Evolutionary conservation across 2,329 filamentous ascomycete genomes (phyloP).

Genomic region (Colletotrichum sp.): DNA sequence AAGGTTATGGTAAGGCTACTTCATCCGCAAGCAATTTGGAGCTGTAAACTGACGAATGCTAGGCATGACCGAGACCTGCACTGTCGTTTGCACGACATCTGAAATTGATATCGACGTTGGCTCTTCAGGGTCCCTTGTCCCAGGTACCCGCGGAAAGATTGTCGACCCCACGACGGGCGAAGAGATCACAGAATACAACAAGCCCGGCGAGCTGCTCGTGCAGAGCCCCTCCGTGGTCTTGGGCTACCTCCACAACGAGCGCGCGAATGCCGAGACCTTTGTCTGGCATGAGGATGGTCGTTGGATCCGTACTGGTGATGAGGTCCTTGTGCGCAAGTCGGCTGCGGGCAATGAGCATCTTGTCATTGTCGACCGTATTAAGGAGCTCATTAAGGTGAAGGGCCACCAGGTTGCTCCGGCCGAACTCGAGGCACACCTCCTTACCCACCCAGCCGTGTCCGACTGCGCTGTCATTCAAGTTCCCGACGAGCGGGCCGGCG

Average conservation of each 20-base stretch:
- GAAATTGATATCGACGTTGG: conserved; percentile 69
- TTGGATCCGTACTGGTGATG: conserved; percentile 86
- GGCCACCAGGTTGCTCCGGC: conserved; percentile 81
- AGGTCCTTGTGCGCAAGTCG: conserved; percentile 69
- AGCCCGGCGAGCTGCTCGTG: conserved; percentile 81
- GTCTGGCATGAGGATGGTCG: conserved; percentile 67
- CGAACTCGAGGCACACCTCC: conserved; percentile 77
- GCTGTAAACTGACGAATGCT: background rate
- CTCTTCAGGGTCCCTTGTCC: conserved; percentile 71
- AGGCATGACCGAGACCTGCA: conserved; percentile 77
- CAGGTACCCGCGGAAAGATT: conserved; percentile 67
- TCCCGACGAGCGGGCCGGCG: conserved; percentile 62
- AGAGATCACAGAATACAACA: conserved; percentile 72
- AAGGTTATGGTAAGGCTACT: conserved; percentile 68
- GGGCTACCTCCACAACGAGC: conserved; percentile 87
- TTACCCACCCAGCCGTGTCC: conserved; percentile 71
- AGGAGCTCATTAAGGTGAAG: conserved; percentile 78
- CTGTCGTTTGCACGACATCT: conserved; percentile 65
- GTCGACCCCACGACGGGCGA: conserved; percentile 67
- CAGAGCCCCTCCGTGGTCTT: conserved; percentile 79
- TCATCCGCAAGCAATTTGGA: background rate
- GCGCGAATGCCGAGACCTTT: conserved; percentile 83
- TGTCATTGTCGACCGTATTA: conserved; percentile 79
- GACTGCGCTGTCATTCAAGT: conserved; percentile 80
- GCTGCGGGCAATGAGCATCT: conserved; percentile 77